Conservation (phyloP, 345 rosid species). For the Streptanthus diversifolius region DNA sequence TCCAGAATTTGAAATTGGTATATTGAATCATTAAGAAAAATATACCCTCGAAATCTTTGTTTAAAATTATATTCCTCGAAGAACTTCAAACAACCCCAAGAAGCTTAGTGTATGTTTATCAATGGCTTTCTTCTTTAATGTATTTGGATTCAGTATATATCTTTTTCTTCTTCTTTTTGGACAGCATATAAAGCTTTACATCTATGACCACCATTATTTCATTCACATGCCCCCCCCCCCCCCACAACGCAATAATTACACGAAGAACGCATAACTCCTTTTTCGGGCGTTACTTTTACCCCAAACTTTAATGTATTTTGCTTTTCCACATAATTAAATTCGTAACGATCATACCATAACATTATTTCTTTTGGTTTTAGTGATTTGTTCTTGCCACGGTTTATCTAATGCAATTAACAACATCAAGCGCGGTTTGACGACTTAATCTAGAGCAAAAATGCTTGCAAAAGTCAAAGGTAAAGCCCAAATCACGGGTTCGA, state of each 20-base stretch:
- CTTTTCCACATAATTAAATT: background rate
- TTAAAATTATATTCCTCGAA: background rate
- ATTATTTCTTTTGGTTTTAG: background rate
- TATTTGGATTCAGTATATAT: constrained; percentile 1
- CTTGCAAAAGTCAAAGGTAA: too few species aligned
- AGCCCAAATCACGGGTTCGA: too few species aligned
- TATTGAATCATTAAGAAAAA: background rate
- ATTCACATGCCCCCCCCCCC: constrained; percentile 25
- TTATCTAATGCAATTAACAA: too few species aligned
- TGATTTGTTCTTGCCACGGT: background rate
- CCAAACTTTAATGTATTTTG: background rate
- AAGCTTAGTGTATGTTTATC: constrained; percentile 15
- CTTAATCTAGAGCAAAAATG: too few species aligned
- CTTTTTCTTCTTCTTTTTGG: background rate
- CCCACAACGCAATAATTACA: constrained; percentile 26
- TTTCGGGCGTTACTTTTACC: constrained; percentile 9
- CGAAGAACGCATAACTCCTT: constrained; percentile 8
- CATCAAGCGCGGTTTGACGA: too few species aligned
- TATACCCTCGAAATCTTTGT: constrained; percentile 19
- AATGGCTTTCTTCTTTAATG: constrained; percentile 21
- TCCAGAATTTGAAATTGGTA: background rate
- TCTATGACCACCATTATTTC: constrained; percentile 32
- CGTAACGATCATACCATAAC: background rate
- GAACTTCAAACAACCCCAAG: constrained; percentile 5
- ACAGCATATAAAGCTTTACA: constrained; percentile 16